Conservation (phyloP, 768 basidiomycete species). For the Mycena belliarum region DNA sequence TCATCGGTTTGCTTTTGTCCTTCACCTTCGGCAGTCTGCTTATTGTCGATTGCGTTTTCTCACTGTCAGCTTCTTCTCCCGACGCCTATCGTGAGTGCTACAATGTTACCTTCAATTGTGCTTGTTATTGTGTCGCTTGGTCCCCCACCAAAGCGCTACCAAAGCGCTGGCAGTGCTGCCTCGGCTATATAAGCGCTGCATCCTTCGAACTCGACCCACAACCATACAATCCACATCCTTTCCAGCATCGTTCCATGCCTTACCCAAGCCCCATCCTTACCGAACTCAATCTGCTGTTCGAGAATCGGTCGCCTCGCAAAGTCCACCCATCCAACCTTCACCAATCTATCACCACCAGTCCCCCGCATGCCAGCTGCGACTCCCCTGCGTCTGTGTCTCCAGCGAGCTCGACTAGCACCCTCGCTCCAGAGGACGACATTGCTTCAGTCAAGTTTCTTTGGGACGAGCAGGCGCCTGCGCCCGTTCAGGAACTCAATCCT, state of each 20-base stretch:
- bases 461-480: background rate
- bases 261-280: slow-evolving; percentile 14
- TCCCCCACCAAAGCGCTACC: background rate
- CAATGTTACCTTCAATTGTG: slow-evolving; percentile 9
- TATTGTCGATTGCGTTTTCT: background rate
- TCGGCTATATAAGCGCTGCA: slow-evolving; percentile 11
- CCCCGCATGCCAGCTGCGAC: background rate
- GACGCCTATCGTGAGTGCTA: background rate
- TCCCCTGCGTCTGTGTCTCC: slow-evolving; percentile 12
- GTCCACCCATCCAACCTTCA: background rate
- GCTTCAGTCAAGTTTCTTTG: slow-evolving; percentile 1
- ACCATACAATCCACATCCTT: background rate
- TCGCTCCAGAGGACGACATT: slow-evolving; percentile 19
- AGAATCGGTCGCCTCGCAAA: slow-evolving; percentile 11
- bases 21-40: background rate
- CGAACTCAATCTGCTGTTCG: slow-evolving; percentile 21
- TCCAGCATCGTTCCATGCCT: slow-evolving; percentile 2
- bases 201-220: slow-evolving; percentile 2
- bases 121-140: slow-evolving; percentile 4
- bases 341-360: background rate
- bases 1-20: background rate
- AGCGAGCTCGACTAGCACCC: slow-evolving; percentile 21
- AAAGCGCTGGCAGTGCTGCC: background rate
- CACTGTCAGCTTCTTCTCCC: no score
- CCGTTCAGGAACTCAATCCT: slow-evolving; percentile 18